Base-by-base conservation (phyloP, 2,329 filamentous ascomycete genomes). In the Byssoonygena ceratinophila region DNA sequence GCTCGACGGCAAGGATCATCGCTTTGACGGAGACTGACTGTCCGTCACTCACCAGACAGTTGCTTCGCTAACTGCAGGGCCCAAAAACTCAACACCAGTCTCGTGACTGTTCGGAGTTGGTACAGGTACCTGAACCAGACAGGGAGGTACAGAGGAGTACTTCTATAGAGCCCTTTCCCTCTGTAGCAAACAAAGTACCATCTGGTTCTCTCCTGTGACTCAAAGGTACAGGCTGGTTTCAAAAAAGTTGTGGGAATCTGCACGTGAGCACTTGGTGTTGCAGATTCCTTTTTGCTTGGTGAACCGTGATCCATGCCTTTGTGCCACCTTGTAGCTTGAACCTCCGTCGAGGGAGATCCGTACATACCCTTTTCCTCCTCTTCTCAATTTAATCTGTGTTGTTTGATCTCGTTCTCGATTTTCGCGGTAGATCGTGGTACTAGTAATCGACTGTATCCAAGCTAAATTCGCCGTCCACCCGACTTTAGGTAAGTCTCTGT, bases 11-110 rank as follows among this genome's bases (percentile, higher is more conserved):
- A 47, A 23, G 16, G 37, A 25, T 32, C 8, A 7, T 34, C 4
- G 16, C 37, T 34, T 22, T 50, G 29, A 51, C 49, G 49, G 49
- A 51, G 49, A 45, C 27, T 45, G 12, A 51, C 37, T 39, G 49
- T 45, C 49, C 49, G 49, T 45, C 37, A 20, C 5, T 5, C 20
- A 23, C 16, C 46, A 22, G n/a, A 22, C 37, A 39, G 11, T 18
- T 40, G 22, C 34, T 39, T 40, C 18, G 36, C 16, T 36, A 23
- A 22, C 45, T 4, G 45, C 22, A 29, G 27, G 3, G n/a, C 9
- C 43, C 12, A 45, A 32, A 36, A 39, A 39, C 45, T 37, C 34
- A 39, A 12, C 16, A 22, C 20, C 11, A 1, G 49, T 45, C 49
- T 51, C 40, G 49, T 51, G 40, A 45, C 41, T 22, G 23, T 11